Evolutionary conservation across 1,139 yeast genomes (phyloP).

Genomic region (Blastobotrys capitulatus): DNA sequence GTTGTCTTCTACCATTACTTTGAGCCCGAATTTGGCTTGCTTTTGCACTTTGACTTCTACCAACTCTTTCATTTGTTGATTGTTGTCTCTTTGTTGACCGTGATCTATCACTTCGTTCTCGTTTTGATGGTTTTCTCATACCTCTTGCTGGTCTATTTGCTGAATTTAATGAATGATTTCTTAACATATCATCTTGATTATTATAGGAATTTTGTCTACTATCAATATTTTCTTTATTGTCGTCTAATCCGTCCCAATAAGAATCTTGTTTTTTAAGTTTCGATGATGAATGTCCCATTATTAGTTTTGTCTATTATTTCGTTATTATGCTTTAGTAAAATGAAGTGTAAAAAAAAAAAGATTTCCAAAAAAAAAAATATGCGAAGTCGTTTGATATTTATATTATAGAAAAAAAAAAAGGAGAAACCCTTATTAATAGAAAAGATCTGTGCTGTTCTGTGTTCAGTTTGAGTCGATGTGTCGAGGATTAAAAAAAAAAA

Average conservation of each 20-base stretch:
- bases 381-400: no score
- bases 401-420: no score
- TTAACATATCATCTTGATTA: neutral
- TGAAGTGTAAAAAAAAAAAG: no score
- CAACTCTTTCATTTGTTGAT: neutral
- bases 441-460: no score
- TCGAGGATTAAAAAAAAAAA: no score
- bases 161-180: neutral
- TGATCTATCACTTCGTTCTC: neutral
- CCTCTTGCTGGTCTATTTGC: neutral
- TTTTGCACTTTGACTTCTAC: neutral
- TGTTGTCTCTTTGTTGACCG: neutral
- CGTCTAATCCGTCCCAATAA: neutral
- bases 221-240: neutral
- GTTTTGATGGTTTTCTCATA: neutral
- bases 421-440: neutral
- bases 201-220: neutral
- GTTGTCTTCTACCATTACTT: neutral
- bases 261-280: neutral
- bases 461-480: no score
- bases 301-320: neutral
- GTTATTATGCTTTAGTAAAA: constrained; percentile 21
- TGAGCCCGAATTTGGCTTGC: neutral
- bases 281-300: constrained; percentile 5
- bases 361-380: neutral